Conservation (phyloP, 2,329 filamentous ascomycete species). For the Leptoxyphium fumago region DNA sequence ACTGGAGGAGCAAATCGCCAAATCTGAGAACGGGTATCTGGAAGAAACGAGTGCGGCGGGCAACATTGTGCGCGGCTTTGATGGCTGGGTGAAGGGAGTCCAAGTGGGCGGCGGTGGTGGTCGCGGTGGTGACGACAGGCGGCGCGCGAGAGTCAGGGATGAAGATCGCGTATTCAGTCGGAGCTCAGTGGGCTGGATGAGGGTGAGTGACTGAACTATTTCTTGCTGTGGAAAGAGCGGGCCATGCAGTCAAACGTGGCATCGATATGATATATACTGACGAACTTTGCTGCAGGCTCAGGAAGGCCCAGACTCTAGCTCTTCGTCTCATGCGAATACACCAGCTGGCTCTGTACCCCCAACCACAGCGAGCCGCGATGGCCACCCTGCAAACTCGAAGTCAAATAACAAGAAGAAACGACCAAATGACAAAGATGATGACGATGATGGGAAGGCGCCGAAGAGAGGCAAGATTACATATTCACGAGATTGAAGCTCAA, state of each 20-base stretch:
- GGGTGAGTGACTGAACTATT: constrained; percentile 8
- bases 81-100: constrained; percentile 88
- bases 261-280: not conserved
- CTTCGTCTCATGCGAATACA: constrained; percentile 33
- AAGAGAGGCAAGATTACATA: constrained; percentile 39
- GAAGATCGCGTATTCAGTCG: constrained; percentile 54
- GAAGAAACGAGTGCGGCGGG: constrained; percentile 72
- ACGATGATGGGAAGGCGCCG: constrained; percentile 28
- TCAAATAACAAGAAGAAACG: constrained; percentile 32
- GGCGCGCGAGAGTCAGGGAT: constrained; percentile 48
- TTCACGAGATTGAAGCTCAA: constrained; percentile 25
- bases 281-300: constrained; percentile 9
- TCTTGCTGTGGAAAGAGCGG: not conserved
- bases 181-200: constrained; percentile 22
- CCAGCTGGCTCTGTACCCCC: constrained; percentile 32
- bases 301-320: constrained; percentile 19
- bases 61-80: constrained; percentile 95
- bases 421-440: constrained; percentile 29
- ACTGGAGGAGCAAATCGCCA: constrained; percentile 68
- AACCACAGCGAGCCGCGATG: constrained; percentile 24
- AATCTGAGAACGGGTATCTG: constrained; percentile 74
- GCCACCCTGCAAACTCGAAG: constrained; percentile 28
- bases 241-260: constrained; percentile 8
- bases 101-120: constrained; percentile 29
- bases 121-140: constrained; percentile 42